Evolutionary conservation across 768 basidiomycete genomes (phyloP).

Genomic region (Myochromella boudieri): DNA sequence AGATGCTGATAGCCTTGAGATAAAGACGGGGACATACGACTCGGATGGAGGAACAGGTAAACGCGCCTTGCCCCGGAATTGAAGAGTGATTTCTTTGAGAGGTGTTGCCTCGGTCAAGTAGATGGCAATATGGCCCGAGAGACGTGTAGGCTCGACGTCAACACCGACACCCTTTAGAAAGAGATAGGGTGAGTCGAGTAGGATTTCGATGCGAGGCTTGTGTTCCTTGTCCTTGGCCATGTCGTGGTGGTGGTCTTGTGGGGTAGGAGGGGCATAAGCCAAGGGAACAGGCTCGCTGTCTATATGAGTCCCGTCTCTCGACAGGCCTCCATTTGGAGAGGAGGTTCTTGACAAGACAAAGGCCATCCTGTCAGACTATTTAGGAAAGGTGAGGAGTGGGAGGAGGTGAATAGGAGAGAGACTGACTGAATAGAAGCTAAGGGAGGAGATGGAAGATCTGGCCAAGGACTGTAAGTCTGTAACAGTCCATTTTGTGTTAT

Average conservation of each 20-base stretch:
- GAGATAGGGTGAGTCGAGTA: conserved; percentile 69
- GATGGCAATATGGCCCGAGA: conserved; percentile 81
- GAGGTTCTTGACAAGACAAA: conserved; percentile 23
- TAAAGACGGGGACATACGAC: conserved; percentile 43
- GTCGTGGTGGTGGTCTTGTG: conserved; percentile 24
- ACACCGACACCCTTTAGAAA: conserved; percentile 76
- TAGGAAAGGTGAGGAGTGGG: conserved; percentile 1
- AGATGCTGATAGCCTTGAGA: conserved; percentile 4
- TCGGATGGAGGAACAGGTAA: conserved; percentile 60
- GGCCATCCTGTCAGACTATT: conserved; percentile 16
- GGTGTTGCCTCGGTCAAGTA: conserved; percentile 80
- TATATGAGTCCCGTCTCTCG: conserved; percentile 14
- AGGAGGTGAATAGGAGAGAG: not conserved
- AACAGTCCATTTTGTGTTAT: not conserved
- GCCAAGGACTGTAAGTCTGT: not conserved
- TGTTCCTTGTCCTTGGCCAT: conserved; percentile 46
- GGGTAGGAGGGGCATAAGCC: not conserved
- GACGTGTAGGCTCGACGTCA: conserved; percentile 79
- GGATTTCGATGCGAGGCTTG: conserved; percentile 65
- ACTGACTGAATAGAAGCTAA: not conserved
- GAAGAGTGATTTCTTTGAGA: conserved; percentile 80
- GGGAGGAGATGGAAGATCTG: conserved; percentile 1
- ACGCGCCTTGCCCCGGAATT: conserved; percentile 80
- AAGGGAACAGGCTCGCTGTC: conserved; percentile 1
- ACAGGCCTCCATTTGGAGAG: conserved; percentile 5